These are phyloP conservation scores for Coemansia sp. DNA, from an alignment of 371 early-diverging fungal species.

Conservation along the genomic window DNA sequence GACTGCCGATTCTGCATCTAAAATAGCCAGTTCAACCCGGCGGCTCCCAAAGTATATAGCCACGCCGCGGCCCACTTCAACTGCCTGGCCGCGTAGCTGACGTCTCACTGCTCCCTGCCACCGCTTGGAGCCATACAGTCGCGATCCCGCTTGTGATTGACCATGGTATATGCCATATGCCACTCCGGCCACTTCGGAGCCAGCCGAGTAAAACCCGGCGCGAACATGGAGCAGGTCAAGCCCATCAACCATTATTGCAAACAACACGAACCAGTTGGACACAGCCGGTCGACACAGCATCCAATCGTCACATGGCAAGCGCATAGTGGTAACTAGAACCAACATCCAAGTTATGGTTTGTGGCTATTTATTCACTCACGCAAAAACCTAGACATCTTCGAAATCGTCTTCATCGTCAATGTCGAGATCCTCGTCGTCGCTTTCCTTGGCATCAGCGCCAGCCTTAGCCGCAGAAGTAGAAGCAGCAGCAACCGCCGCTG, in stretches of 20 bases:
- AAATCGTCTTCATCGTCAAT: constrained; percentile 51
- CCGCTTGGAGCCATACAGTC: neutral
- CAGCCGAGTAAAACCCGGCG: neutral
- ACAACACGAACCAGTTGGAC: no score
- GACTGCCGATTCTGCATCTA: neutral
- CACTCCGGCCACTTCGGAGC: neutral
- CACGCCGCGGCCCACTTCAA: constrained; percentile 2
- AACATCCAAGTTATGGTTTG: no score
- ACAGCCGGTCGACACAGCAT: no score
- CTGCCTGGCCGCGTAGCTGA: constrained; percentile 9
- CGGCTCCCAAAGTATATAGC: constrained; percentile 21
- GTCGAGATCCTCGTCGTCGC: constrained; percentile 21
- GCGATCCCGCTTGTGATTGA: neutral
- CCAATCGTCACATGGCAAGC: no score
- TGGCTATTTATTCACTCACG: neutral
- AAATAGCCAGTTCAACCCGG: neutral
- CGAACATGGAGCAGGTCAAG: no score
- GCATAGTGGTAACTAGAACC: no score
- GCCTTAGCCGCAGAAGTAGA: neutral
- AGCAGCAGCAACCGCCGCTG: constrained; percentile 31
- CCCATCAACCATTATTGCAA: no score
- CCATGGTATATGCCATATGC: neutral
- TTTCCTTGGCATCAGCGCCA: neutral
- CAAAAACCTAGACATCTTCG: constrained; percentile 42
- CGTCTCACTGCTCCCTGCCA: constrained; percentile 12